These are phyloP conservation scores for Calophaca sinica DNA, from an alignment of 306 rosid species.

Conservation along the genomic window DNA sequence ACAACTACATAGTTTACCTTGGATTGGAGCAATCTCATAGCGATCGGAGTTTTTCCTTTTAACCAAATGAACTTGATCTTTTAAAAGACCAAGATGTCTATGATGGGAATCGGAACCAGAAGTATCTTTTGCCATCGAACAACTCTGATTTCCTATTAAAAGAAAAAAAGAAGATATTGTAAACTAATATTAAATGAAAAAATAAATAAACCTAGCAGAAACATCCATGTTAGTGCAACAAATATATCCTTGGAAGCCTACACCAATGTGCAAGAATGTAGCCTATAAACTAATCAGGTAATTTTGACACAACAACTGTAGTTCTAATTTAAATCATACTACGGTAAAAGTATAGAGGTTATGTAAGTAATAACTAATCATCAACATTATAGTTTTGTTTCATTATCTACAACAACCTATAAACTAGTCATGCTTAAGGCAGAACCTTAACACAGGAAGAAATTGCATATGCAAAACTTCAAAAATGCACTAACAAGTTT, in stretches of 20 bases:
- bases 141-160: slow-evolving; percentile 47
- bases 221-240: not conserved
- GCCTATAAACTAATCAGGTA: not conserved
- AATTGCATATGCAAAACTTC: not conserved
- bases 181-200: slow-evolving; percentile 22
- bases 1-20: no score
- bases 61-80: no score
- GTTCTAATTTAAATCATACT: not conserved
- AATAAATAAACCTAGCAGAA: slow-evolving; percentile 36
- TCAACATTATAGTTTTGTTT: not conserved
- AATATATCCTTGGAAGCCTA: not conserved
- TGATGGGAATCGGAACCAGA: no score
- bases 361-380: slow-evolving; percentile 3
- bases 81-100: no score
- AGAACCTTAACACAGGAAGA: slow-evolving; percentile 13
- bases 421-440: slow-evolving; percentile 26
- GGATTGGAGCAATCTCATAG: no score
- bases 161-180: slow-evolving; percentile 36
- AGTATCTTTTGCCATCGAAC: slow-evolving; percentile 67
- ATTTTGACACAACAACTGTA: no score
- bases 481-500: no score
- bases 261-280: slow-evolving; percentile 14
- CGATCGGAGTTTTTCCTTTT: no score
- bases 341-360: slow-evolving; percentile 13
- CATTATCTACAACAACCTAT: slow-evolving; percentile 6